Base-by-base conservation (phyloP, 2,329 filamentous ascomycete genomes). In the Dactylellina drechsleri region DNA sequence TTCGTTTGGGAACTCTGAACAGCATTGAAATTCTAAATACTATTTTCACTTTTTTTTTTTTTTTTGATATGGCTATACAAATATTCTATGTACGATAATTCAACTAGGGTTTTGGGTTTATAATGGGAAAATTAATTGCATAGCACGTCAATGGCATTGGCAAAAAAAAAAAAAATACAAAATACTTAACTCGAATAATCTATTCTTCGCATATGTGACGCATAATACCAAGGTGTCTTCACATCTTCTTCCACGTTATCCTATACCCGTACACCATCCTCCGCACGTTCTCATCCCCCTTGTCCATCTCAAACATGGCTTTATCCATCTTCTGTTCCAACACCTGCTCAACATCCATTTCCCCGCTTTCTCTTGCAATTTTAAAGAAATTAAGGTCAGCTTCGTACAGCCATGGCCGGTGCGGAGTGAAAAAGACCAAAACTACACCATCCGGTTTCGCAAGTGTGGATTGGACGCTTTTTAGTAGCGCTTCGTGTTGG, bases 361-460 rank as follows among this genome's bases (percentile, higher is more conserved):
- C 68, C 0, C 92, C 93, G 57, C 84, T 85, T 60, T 87, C 86
- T 72, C 87, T 85, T 3, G 90, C 91, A 68, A 93, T 80, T 57
- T 93, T 91, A 80, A 97, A 97, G 83, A 97, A 97, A 2, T 86
- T 87, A 81, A 96, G 85, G 80, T 97, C 95, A 82, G 92, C 91
- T 77, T 93, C 87, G 79, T 91, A 85, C 80, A 97, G 84, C 93
- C 93, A 97, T 0, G 94, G 93, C 77, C 95, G 86, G 83, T 98
- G 97, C 18, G 92, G 93, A 0, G 93, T 96, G 83, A 97, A 98
- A 82, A 97, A 96, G 6, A 97, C 93, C 79, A 93, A 87, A 1
- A 93, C 92, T 64, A 90, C 87, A 1, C 84, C 83, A 2, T 81
- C 79, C 2, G 83, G 82, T 76, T 83, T 85, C 78, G 85, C 87